Conservation (phyloP, 129 eudicot genomes). For the Dittrichia graveolens region DNA sequence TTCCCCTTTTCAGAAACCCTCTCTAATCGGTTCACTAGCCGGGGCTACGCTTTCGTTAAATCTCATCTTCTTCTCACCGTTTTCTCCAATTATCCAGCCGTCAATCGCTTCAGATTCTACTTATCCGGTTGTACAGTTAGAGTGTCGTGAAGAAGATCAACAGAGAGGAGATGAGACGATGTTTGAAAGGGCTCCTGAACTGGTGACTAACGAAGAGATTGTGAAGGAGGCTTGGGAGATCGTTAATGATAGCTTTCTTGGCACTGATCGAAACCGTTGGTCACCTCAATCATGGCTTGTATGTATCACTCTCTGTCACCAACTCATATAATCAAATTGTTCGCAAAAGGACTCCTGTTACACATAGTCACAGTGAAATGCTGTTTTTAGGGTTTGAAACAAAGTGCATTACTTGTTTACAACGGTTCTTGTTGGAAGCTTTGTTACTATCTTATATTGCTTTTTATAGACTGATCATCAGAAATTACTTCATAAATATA, state of each 20-base stretch:
- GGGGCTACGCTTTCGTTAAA: constrained; percentile 54
- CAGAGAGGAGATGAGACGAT: constrained; percentile 27
- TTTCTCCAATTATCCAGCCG: constrained; percentile 35
- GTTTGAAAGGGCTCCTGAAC: constrained; percentile 30
- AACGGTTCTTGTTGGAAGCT: neutral
- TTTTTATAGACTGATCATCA: no score
- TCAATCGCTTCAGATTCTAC: constrained; percentile 23
- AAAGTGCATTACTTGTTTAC: neutral
- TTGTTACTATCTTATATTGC: no score
- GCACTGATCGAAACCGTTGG: constrained; percentile 61
- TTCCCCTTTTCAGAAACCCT: constrained; percentile 19
- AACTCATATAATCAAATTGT: neutral
- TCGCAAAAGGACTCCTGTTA: neutral
- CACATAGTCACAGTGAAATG: neutral
- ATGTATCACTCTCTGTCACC: constrained; percentile 17
- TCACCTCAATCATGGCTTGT: constrained; percentile 91
- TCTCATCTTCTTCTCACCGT: constrained; percentile 46
- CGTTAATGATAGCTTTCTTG: constrained; percentile 77
- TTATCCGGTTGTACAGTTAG: constrained; percentile 1
- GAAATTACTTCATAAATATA: no score
- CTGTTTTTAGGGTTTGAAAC: constrained; percentile 6
- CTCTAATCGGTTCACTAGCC: constrained; percentile 25
- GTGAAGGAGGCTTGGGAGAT: constrained; percentile 95
- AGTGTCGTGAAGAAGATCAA: constrained; percentile 55
- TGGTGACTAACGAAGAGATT: constrained; percentile 64